Evolutionary conservation across 306 rosid species (phyloP).

Genomic region (Castanea crenata): DNA sequence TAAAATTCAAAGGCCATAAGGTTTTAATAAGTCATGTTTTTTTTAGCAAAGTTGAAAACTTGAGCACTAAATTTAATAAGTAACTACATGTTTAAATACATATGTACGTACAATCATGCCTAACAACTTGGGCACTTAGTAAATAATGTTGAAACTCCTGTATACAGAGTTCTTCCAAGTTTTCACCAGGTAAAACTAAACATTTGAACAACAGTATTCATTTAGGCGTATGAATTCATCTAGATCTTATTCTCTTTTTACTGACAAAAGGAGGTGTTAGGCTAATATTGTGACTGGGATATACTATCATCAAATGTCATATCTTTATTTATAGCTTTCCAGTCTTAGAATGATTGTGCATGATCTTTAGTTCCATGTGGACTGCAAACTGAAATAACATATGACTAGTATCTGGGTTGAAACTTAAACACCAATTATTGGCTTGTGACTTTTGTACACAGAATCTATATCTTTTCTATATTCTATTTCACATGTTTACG

Average conservation of each 20-base stretch:
- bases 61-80: neutral
- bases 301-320: neutral
- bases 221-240: neutral
- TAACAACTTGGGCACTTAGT: neutral
- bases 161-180: neutral
- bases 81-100: neutral
- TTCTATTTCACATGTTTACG: neutral
- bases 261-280: neutral
- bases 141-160: neutral
- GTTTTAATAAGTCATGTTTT: neutral
- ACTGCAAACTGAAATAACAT: neutral
- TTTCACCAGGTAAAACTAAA: neutral
- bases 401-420: neutral
- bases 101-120: neutral
- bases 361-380: neutral
- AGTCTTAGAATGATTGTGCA: neutral
- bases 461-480: neutral
- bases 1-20: neutral
- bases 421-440: neutral
- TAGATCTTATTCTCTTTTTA: neutral
- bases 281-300: neutral
- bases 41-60: neutral
- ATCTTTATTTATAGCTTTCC: neutral
- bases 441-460: neutral
- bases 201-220: neutral